A percentile compares a stretch with the other conserved stretches of the same genome.
Conservation (phyloP, 108 stramenopile species). For the Cafeteria roenbergensis region DNA sequence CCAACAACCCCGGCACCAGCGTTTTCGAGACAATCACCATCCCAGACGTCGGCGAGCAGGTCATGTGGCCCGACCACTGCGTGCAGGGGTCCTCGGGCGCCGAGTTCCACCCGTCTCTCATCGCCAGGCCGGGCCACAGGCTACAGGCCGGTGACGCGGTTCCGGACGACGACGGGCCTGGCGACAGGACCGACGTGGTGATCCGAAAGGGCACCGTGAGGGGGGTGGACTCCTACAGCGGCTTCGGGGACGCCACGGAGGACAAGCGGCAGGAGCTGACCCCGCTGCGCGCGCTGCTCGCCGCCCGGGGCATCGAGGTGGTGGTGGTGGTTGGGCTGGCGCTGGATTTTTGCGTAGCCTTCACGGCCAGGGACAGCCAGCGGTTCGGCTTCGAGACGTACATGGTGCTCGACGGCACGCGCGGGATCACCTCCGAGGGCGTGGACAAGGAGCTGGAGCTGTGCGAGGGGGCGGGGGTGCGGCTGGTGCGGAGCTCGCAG, state of each 20-base stretch:
- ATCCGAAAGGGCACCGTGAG: constrained; percentile 11
- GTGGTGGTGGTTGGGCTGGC: constrained; percentile 21
- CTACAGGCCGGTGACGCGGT: too few relatives aligned
- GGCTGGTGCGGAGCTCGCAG: not conserved
- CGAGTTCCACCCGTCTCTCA: constrained; percentile 15
- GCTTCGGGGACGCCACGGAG: constrained; percentile 15
- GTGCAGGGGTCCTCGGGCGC: constrained; percentile 18
- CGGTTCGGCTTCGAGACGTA: constrained; percentile 5
- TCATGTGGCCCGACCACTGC: constrained; percentile 27
- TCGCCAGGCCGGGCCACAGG: too few relatives aligned
- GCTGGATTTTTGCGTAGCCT: constrained; percentile 17
- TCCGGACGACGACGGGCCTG: too few relatives aligned
- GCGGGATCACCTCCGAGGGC: constrained; percentile 4
- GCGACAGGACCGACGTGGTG: constrained; percentile 11
- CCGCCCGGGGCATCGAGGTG: not conserved
- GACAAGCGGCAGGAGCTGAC: constrained; percentile 12
- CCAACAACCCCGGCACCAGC: constrained; percentile 17
- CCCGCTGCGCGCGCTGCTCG: constrained; percentile 9
- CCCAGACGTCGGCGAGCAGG: constrained; percentile 13
- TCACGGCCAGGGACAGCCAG: constrained; percentile 9
- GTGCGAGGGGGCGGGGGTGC: constrained; percentile 1
- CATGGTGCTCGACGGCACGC: constrained; percentile 14
- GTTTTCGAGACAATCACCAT: constrained; percentile 6
- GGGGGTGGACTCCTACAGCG: constrained; percentile 15
- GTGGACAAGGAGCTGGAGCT: not conserved